Percentiles rank a stretch among this genome's conserved stretches.
Conservation (phyloP, 345 rosid genomes). For the Eucalyptus polybractea region DNA sequence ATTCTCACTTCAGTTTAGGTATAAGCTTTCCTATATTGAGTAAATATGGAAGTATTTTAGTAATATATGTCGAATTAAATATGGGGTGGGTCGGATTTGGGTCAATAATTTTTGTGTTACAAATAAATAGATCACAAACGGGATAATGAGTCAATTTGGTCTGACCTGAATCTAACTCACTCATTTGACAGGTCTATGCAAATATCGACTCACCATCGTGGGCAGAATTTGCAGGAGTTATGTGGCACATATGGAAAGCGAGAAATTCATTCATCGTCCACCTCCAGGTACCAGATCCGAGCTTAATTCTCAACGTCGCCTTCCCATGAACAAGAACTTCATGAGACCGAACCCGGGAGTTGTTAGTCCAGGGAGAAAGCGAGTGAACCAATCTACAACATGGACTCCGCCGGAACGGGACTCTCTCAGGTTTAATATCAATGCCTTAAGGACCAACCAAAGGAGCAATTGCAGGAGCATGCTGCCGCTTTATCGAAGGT, state of each 20-base stretch:
- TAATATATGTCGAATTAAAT: too few species aligned
- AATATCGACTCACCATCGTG: not conserved
- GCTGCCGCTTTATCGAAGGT: too few species aligned
- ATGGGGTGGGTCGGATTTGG: too few species aligned
- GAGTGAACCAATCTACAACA: not conserved
- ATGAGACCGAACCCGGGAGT: not conserved
- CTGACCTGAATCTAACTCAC: too few species aligned
- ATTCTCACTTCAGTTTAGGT: too few species aligned
- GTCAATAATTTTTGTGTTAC: too few species aligned
- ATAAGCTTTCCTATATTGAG: too few species aligned
- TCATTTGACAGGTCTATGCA: fast-evolving
- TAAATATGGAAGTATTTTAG: too few species aligned
- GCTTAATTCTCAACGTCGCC: not conserved
- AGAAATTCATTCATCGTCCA: not conserved
- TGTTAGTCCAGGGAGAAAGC: not conserved
- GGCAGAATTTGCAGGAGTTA: not conserved
- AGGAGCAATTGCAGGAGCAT: not conserved
- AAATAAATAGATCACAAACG: too few species aligned
- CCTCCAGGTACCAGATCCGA: not conserved
- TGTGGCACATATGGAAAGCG: not conserved
- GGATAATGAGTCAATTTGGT: too few species aligned
- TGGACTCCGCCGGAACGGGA: not conserved
- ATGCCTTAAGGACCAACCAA: not conserved
- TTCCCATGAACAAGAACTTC: not conserved
- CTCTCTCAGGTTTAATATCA: not conserved